Percentiles rank a stretch among this genome's conserved stretches.
Evolutionary conservation across 352 stramenopile species (phyloP).

Genomic region (Saprolegnia diclina): DNA sequence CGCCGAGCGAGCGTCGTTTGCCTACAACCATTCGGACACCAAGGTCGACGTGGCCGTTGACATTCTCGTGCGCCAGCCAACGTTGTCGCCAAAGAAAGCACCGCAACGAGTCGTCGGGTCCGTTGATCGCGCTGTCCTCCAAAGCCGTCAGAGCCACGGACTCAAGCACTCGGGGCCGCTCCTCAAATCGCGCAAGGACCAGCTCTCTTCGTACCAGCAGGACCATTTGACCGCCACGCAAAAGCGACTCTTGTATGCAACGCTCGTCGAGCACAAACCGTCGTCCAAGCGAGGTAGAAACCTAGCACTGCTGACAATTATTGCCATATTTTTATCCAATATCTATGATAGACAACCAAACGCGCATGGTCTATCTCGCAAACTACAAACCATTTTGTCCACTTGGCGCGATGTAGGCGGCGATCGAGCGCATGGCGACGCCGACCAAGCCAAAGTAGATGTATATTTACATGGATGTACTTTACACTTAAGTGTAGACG

Average conservation of each 20-base stretch:
- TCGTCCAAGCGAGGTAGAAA: background rate
- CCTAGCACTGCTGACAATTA: background rate
- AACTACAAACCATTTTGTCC: background rate
- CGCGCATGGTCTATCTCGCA: conserved; percentile 30
- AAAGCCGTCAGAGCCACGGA: conserved; percentile 31
- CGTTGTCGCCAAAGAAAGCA: conserved; percentile 7
- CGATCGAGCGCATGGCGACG: conserved; percentile 18
- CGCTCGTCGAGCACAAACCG: conserved; percentile 34
- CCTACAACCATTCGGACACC: conserved; percentile 36
- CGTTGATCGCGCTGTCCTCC: conserved; percentile 37
- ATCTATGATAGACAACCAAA: conserved; percentile 2
- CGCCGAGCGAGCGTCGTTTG: conserved; percentile 42
- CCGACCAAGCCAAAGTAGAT: conserved; percentile 25
- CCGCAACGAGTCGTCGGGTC: conserved; percentile 12
- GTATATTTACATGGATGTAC: conserved; percentile 42
- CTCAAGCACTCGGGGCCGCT: conserved; percentile 31
- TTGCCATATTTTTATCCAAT: background rate
- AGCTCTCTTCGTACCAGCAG: conserved; percentile 56
- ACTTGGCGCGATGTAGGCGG: background rate
- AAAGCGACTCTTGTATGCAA: conserved; percentile 53
- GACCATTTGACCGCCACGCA: conserved; percentile 55
- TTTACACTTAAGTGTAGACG: conserved; percentile 40
- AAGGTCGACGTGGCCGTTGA: conserved; percentile 30
- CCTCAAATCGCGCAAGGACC: conserved; percentile 42
- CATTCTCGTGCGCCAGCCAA: conserved; percentile 21